Percentiles rank a stretch among this genome's conserved stretches.
These are phyloP conservation scores for Yamadazyma membranifaciens DNA, from an alignment of 1,139 yeast genomes.

Conservation along the genomic window DNA sequence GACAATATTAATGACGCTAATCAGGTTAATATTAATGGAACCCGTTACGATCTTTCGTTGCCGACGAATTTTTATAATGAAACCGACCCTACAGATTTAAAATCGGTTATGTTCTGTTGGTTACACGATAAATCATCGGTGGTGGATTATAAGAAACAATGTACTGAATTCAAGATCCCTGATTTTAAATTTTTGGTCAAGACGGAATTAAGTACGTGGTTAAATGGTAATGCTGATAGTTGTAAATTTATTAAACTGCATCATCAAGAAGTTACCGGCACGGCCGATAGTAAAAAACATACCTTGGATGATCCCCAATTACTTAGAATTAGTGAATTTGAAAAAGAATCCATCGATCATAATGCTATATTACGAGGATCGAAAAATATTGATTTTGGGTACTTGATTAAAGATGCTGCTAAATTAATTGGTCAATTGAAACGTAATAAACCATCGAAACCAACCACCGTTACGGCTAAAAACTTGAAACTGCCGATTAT, in stretches of 20 bases:
- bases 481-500: slow-evolving; percentile 80
- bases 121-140: slow-evolving; percentile 68
- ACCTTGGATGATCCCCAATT: slow-evolving; percentile 54
- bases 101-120: slow-evolving; percentile 81
- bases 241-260: slow-evolving; percentile 47
- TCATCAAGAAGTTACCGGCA: neutral
- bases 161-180: slow-evolving; percentile 61
- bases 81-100: slow-evolving; percentile 48
- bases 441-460: slow-evolving; percentile 28
- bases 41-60: slow-evolving; percentile 33
- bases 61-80: slow-evolving; percentile 61
- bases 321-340: slow-evolving; percentile 53
- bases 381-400: slow-evolving; percentile 70
- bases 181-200: slow-evolving; percentile 84
- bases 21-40: slow-evolving; percentile 30
- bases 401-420: slow-evolving; percentile 70
- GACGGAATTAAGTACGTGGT: slow-evolving; percentile 80
- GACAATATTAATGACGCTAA: slow-evolving; percentile 37
- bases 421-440: slow-evolving; percentile 58
- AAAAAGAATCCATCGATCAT: slow-evolving; percentile 72
- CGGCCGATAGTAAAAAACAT: slow-evolving; percentile 19
- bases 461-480: slow-evolving; percentile 14
- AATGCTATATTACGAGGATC: slow-evolving; percentile 78
- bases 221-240: slow-evolving; percentile 61
- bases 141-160: slow-evolving; percentile 77